Conservation (phyloP, 768 basidiomycete genomes). For the Tylopilus plumbeoviolaceoides region DNA sequence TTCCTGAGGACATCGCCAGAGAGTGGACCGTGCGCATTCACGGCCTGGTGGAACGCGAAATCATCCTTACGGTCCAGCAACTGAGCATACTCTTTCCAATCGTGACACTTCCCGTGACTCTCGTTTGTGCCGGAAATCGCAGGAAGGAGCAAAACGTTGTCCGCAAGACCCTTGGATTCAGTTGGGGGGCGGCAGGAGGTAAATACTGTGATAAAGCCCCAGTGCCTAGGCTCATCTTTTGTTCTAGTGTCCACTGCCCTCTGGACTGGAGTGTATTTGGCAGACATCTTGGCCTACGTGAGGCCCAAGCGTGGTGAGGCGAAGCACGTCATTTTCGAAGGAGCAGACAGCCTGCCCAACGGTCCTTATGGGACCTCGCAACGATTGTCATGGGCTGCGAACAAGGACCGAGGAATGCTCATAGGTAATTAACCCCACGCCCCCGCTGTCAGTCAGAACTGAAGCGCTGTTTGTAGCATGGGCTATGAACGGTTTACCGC, state of each 20-base stretch:
- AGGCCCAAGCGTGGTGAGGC: constrained; percentile 34
- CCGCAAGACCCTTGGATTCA: constrained; percentile 51
- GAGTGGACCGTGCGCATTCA: constrained; percentile 45
- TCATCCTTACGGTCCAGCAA: constrained; percentile 41
- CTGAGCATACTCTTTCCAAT: constrained; percentile 44
- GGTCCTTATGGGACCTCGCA: constrained; percentile 58
- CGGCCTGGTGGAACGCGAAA: constrained; percentile 34
- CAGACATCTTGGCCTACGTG: constrained; percentile 49
- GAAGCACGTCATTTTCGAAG: constrained; percentile 58
- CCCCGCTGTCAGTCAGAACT: neutral
- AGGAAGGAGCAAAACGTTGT: constrained; percentile 65
- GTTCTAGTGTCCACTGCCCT: constrained; percentile 45
- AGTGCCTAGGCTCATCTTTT: neutral
- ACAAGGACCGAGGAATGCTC: constrained; percentile 48
- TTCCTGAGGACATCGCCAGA: constrained; percentile 33
- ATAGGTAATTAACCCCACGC: constrained; percentile 25
- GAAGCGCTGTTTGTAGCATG: constrained; percentile 29
- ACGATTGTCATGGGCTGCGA: constrained; percentile 42
- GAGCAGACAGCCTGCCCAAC: constrained; percentile 51
- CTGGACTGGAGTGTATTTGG: constrained; percentile 56
- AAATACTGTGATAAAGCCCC: neutral
- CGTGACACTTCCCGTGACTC: constrained; percentile 56
- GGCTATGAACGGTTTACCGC: constrained; percentile 57
- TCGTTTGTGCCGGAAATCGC: constrained; percentile 63
- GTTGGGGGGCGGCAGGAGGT: constrained; percentile 50